These are phyloP conservation scores for Fusarium denticulatum DNA, from an alignment of 2,329 filamentous ascomycete species.

Conservation along the genomic window DNA sequence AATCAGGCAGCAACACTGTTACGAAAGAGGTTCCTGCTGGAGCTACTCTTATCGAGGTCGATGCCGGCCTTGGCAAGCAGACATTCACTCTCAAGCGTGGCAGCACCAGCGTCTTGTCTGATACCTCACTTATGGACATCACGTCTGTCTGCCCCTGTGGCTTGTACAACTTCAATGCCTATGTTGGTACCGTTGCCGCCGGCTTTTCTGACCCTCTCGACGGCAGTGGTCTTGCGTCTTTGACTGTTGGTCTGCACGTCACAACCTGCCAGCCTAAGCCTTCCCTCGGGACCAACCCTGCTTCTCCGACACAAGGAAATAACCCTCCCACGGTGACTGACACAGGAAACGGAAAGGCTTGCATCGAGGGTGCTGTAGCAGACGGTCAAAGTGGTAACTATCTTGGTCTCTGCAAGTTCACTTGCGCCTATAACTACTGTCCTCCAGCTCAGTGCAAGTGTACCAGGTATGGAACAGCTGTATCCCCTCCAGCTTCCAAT, in stretches of 20 bases:
- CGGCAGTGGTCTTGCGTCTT: constrained; percentile 39
- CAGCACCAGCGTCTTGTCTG: constrained; percentile 54
- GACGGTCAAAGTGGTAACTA: constrained; percentile 47
- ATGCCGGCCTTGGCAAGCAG: constrained; percentile 55
- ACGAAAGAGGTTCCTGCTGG: constrained; percentile 46
- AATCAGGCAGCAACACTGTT: constrained; percentile 55
- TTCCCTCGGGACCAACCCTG: constrained; percentile 44
- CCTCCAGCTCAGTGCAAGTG: constrained; percentile 49
- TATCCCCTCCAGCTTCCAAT: constrained; percentile 39
- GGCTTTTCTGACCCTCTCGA: constrained; percentile 42
- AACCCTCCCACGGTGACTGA: constrained; percentile 12
- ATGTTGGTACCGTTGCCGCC: constrained; percentile 60
- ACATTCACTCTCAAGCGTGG: constrained; percentile 56
- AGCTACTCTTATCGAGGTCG: constrained; percentile 51
- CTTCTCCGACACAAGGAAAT: constrained; percentile 51
- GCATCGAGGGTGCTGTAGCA: constrained; percentile 43
- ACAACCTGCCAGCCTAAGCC: constrained; percentile 45
- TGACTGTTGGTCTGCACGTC: constrained; percentile 46
- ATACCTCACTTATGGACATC: constrained; percentile 61
- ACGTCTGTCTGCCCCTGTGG: constrained; percentile 60
- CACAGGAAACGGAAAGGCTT: constrained; percentile 26
- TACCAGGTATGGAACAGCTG: constrained; percentile 43
- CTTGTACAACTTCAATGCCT: constrained; percentile 67
- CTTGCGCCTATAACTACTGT: constrained; percentile 47
- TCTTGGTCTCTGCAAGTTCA: constrained; percentile 49